A percentile compares a stretch with the other conserved stretches of the same genome.
Conservation (phyloP, 1,284 basidiomycete species). For the Malassezia yamatoensis region DNA sequence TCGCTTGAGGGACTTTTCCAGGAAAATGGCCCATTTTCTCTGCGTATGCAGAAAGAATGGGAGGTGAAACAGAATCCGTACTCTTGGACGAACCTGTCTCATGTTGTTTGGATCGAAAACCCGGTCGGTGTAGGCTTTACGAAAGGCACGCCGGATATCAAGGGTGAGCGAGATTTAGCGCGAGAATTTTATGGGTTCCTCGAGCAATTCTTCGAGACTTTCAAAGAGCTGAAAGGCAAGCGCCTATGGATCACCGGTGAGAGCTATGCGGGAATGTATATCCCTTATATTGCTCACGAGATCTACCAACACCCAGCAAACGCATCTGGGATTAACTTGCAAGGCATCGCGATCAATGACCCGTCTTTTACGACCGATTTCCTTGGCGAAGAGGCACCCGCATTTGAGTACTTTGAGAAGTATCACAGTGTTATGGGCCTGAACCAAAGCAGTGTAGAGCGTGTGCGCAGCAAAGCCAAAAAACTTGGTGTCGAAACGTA, state of each 20-base stretch:
- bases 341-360: conserved; percentile 43
- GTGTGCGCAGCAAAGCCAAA: conserved; percentile 13
- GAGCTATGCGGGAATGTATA: conserved; percentile 97
- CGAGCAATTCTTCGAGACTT: conserved; percentile 29
- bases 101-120: conserved; percentile 68
- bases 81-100: conserved; percentile 66
- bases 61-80: conserved; percentile 60
- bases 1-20: conserved; percentile 67
- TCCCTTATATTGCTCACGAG: conserved; percentile 65
- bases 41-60: conserved; percentile 54
- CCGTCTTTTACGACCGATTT: conserved; percentile 28
- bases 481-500: conserved; percentile 29
- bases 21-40: conserved; percentile 66
- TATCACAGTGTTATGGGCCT: conserved; percentile 18
- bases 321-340: conserved; percentile 26
- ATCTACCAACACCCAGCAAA: conserved; percentile 22
- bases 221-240: conserved; percentile 22
- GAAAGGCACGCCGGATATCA: conserved; percentile 60
- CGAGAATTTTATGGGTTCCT: conserved; percentile 46
- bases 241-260: conserved; percentile 33
- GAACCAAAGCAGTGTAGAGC: conserved; percentile 15
- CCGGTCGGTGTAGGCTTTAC: conserved; percentile 74
- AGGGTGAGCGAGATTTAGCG: conserved; percentile 44
- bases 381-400: conserved; percentile 27
- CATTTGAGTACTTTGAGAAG: conserved; percentile 19